Percentiles rank a stretch among this genome's conserved stretches.
These are phyloP conservation scores for Neoarthrinium moseri DNA, from an alignment of 2,329 filamentous ascomycete species.

Conservation along the genomic window DNA sequence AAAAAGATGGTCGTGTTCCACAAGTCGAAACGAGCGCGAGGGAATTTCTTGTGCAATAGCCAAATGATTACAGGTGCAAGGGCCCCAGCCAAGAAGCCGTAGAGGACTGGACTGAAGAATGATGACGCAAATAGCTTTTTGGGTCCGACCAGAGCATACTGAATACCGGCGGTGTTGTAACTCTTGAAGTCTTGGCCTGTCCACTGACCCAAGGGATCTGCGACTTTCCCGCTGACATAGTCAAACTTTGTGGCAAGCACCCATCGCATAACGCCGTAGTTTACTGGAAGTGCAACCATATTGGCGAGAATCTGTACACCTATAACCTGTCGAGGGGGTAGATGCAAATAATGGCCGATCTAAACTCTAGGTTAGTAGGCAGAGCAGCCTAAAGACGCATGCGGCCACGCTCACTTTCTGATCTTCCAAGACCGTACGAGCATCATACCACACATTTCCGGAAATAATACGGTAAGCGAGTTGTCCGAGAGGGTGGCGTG, in stretches of 20 bases:
- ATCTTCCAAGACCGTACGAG: constrained; percentile 59
- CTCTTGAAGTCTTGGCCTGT: constrained; percentile 53
- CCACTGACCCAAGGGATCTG: constrained; percentile 60
- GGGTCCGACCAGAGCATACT: constrained; percentile 59
- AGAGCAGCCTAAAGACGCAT: not conserved
- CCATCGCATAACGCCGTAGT: constrained; percentile 62
- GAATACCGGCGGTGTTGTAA: constrained; percentile 54
- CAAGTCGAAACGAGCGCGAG: constrained; percentile 51
- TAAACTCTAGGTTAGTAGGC: constrained; percentile 21
- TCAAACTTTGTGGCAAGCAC: constrained; percentile 55
- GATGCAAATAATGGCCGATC: constrained; percentile 64
- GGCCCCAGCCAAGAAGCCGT: constrained; percentile 52
- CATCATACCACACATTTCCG: constrained; percentile 61
- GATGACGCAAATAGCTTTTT: constrained; percentile 45
- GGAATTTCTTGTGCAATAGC: constrained; percentile 50
- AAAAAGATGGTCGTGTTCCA: constrained; percentile 65
- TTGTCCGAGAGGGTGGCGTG: constrained; percentile 3
- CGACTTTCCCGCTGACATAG: constrained; percentile 47
- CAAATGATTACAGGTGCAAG: constrained; percentile 45
- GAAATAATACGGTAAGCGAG: constrained; percentile 53
- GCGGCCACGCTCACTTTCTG: constrained; percentile 33
- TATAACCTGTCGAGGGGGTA: constrained; percentile 58
- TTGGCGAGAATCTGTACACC: constrained; percentile 61
- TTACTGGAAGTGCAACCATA: constrained; percentile 57
- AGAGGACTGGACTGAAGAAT: constrained; percentile 48